phyloP scores from a whole-genome alignment of 2,329 filamentous ascomycete genomes.

The Periconia sp. region DNA sequence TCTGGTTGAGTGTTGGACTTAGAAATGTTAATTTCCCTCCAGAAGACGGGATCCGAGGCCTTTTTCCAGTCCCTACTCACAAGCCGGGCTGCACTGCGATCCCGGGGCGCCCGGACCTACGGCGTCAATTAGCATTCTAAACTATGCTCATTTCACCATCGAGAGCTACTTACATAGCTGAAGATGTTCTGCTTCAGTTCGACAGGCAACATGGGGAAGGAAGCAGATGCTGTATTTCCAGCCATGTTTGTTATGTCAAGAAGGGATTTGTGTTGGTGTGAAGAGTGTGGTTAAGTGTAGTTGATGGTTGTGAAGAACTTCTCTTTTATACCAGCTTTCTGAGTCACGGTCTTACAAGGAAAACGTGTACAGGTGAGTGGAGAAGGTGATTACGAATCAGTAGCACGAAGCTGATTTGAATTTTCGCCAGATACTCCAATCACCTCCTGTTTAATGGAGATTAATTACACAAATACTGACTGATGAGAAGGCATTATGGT shows the following conservation, averaged over 20 bases:
- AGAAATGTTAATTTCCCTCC: neutral
- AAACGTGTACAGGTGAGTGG: neutral
- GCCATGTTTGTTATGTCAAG: neutral
- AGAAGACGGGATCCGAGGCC: neutral
- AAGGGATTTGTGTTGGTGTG: too few species aligned
- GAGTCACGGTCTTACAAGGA: neutral
- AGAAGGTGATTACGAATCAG: neutral
- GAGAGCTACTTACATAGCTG: neutral
- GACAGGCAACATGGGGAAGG: neutral
- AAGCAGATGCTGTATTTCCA: neutral
- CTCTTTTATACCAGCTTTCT: neutral
- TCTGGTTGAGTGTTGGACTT: neutral
- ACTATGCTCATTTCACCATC: neutral
- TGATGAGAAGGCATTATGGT: too few species aligned
- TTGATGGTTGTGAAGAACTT: neutral
- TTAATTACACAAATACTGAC: too few species aligned
- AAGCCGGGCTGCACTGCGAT: neutral
- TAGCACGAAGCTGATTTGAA: neutral
- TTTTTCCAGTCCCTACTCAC: neutral
- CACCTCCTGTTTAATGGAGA: too few species aligned
- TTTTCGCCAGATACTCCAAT: too few species aligned
- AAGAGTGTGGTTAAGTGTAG: too few species aligned
- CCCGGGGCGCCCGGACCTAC: neutral
- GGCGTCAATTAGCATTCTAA: neutral
- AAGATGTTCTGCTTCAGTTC: slow-evolving; percentile 1